These are phyloP conservation scores for Lippia alba DNA, from an alignment of 305 asterid genomes.

Conservation along the genomic window DNA sequence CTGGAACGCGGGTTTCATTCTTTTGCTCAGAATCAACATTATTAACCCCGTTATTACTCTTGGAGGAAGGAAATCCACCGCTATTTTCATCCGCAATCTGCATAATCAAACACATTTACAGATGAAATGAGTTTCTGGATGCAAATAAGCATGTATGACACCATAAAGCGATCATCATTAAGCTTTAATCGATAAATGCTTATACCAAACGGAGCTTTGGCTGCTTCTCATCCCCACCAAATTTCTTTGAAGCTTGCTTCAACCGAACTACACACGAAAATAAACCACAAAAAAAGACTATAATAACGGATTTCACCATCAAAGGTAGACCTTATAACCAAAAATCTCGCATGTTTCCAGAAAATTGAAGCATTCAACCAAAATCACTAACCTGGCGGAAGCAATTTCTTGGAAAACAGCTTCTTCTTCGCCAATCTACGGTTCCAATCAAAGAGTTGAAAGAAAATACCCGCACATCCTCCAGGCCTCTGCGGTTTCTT, in stretches of 20 bases:
- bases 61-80: conserved; percentile 79
- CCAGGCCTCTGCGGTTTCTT: conserved; percentile 77
- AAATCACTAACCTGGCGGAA: conserved; percentile 69
- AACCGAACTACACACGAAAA: conserved; percentile 54
- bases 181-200: background rate
- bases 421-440: conserved; percentile 85
- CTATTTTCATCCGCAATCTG: conserved; percentile 96
- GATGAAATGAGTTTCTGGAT: background rate
- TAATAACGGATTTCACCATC: conserved; percentile 24
- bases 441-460: conserved; percentile 94
- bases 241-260: conserved; percentile 73
- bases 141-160: background rate
- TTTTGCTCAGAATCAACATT: conserved; percentile 44
- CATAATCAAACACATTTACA: conserved; percentile 29
- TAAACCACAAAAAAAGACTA: conserved; percentile 30
- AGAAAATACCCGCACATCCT: conserved; percentile 91
- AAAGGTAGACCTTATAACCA: background rate
- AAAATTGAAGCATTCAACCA: background rate
- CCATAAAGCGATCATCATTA: conserved; percentile 9
- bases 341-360: background rate
- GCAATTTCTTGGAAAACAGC: conserved; percentile 81
- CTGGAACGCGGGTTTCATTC: conserved; percentile 67
- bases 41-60: conserved; percentile 41
- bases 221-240: conserved; percentile 85
- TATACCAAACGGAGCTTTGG: conserved; percentile 89